Evolutionary conservation across 257 asterid species (phyloP).

Genomic region (Parsonsia alboflavescens): DNA sequence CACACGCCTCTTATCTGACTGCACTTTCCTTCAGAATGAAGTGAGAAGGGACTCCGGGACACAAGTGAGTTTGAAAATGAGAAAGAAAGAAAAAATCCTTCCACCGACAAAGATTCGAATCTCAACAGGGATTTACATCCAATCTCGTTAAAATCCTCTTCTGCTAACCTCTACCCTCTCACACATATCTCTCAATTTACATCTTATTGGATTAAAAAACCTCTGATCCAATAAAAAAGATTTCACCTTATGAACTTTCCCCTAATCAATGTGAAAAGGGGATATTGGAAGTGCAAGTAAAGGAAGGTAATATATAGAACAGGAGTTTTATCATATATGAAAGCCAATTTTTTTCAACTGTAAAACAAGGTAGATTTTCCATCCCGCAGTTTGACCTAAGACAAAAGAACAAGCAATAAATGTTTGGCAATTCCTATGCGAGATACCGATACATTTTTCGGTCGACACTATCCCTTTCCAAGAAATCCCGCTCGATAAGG

Average conservation of each 20-base stretch:
- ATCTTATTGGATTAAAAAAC: too few relatives aligned
- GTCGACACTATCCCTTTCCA: constrained; percentile 76
- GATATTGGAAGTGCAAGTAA: not conserved
- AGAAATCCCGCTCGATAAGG: constrained; percentile 74
- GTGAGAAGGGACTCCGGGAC: not conserved
- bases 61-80: too few relatives aligned
- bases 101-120: too few relatives aligned
- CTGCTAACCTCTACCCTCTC: too few relatives aligned
- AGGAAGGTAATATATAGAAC: constrained; percentile 7
- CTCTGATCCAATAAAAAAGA: too few relatives aligned
- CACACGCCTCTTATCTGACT: not conserved
- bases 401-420: constrained; percentile 4
- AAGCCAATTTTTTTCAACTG: constrained; percentile 13
- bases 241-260: too few relatives aligned
- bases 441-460: constrained; percentile 65
- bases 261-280: too few relatives aligned
- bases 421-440: constrained; percentile 28
- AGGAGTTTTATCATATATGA: not conserved
- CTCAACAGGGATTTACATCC: too few relatives aligned
- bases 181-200: too few relatives aligned
- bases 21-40: not conserved
- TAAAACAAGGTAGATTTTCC: constrained; percentile 13
- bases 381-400: constrained; percentile 9
- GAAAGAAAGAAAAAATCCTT: too few relatives aligned
- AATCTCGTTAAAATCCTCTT: too few relatives aligned